A percentile compares a stretch with the other conserved stretches of the same genome.
Conservation (phyloP, 1,139 yeast species). For the Candida tropicalis region DNA sequence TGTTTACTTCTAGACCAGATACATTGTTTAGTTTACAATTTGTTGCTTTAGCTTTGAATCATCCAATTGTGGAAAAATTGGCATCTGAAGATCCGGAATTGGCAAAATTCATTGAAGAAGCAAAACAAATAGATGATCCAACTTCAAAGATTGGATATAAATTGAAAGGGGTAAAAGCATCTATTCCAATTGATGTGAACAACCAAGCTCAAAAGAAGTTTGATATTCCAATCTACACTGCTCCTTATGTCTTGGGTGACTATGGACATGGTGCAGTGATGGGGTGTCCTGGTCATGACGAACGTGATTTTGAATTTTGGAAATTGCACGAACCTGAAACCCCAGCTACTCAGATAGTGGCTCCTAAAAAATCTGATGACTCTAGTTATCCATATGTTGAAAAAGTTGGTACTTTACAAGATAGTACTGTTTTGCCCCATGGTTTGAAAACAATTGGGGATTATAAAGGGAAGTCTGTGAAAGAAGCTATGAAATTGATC, state of each 20-base stretch:
- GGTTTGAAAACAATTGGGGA: conserved; percentile 45
- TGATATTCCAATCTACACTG: conserved; percentile 75
- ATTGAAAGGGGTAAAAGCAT: conserved; percentile 47
- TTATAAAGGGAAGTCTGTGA: conserved; percentile 50
- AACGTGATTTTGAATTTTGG: conserved; percentile 85
- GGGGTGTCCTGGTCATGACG: conserved; percentile 97
- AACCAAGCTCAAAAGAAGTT: conserved; percentile 20
- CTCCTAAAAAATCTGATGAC: conserved; percentile 29
- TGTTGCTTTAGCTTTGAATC: conserved; percentile 74
- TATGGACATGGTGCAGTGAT: conserved; percentile 94
- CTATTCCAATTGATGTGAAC: conserved; percentile 59
- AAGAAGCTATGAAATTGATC: conserved; percentile 56
- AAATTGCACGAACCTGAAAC: conserved; percentile 52
- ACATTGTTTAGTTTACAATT: conserved; percentile 83
- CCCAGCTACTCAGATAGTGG: conserved; percentile 48
- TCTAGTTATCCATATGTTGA: conserved; percentile 45
- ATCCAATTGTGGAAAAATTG: conserved; percentile 53
- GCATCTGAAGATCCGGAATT: conserved; percentile 43
- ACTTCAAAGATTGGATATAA: conserved; percentile 68
- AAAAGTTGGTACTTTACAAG: conserved; percentile 57
- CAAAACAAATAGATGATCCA: conserved; percentile 40
- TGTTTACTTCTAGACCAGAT: conserved; percentile 89
- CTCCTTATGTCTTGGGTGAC: conserved; percentile 82
- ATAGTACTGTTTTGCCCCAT: conserved; percentile 23
- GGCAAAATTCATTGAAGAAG: conserved; percentile 43